Base-by-base conservation (phyloP, 768 basidiomycete species). In the Serendipita vermifera region DNA sequence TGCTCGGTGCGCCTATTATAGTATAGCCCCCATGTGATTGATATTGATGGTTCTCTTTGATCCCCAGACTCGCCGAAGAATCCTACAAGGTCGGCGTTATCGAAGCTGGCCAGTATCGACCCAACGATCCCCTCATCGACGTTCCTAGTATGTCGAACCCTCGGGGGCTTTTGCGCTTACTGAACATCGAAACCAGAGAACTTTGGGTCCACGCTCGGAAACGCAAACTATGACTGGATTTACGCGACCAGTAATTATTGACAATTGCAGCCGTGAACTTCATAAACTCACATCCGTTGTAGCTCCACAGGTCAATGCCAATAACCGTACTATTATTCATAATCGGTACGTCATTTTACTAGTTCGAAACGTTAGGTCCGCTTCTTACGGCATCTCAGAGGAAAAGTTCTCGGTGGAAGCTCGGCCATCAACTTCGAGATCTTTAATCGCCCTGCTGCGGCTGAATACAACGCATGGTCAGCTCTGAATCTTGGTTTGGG, bases 381-480 rank as follows among this genome's bases (percentile, higher is more conserved):
- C 15, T 55, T 41, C 26, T 14, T 17, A 20, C 3, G 17, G 29
- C 32, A 15, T 5, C 41, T 14, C 15, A 57, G 64, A 0, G 67
- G 67, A 32, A 66, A 66, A 48, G 55, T 64, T 1, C 59, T 67
- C 22, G 67, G 66, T 2, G 67, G 67, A 6, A 56, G 51, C 1
- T 58, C 59, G 0, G 64, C 66, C 3, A 61, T 65, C 54, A 68
- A 68, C 46, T 60, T 62, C 24, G 40, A 41, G 53, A 24, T 40
- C 40, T 48, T 57, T 57, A 38, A 53, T 41, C 55, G 59, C 4
- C 59, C 54, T 3, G 51, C 59, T 13, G 54, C 51, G n/a, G 55
- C 58, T 26, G 63, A 66, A 48, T 58, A 65, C 15, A 57, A 64
- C 39, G 62, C 64, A 22, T 67, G 66, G 66, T 59, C 55, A 2